Evolutionary conservation across 306 rosid species (phyloP).

Genomic region (Morella rubra): DNA sequence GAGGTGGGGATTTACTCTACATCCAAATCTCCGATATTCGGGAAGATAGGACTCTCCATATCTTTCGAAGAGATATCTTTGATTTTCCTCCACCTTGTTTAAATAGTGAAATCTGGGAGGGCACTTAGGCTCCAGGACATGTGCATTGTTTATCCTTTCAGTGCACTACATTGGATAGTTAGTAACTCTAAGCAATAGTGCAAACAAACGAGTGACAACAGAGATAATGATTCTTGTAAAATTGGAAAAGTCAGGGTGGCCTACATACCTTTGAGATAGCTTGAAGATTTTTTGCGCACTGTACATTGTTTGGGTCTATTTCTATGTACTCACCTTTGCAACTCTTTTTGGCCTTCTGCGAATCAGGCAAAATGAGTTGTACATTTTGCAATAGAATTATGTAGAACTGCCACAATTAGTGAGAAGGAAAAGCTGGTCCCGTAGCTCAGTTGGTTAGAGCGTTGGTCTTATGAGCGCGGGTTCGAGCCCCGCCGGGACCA

Average conservation of each 20-base stretch:
- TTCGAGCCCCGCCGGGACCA: too few species aligned
- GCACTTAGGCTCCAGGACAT: constrained; percentile 23
- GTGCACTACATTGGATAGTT: constrained; percentile 13
- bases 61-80: not conserved
- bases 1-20: constrained; percentile 13
- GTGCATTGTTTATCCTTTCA: not conserved
- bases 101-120: not conserved
- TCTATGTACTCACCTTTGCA: constrained; percentile 34
- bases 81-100: not conserved
- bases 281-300: constrained; percentile 31
- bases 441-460: too few species aligned
- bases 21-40: constrained; percentile 3
- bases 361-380: not conserved
- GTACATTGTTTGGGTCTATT: not conserved
- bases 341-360: constrained; percentile 22
- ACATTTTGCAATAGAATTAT: not conserved
- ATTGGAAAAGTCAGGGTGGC: not conserved
- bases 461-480: too few species aligned
- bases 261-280: constrained; percentile 29
- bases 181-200: not conserved
- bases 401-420: not conserved
- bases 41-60: not conserved
- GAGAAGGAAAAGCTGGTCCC: not conserved
- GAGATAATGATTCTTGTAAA: not conserved
- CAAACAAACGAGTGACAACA: not conserved